Conservation (phyloP, 768 basidiomycete species). For the Boletellus ananiceps region DNA sequence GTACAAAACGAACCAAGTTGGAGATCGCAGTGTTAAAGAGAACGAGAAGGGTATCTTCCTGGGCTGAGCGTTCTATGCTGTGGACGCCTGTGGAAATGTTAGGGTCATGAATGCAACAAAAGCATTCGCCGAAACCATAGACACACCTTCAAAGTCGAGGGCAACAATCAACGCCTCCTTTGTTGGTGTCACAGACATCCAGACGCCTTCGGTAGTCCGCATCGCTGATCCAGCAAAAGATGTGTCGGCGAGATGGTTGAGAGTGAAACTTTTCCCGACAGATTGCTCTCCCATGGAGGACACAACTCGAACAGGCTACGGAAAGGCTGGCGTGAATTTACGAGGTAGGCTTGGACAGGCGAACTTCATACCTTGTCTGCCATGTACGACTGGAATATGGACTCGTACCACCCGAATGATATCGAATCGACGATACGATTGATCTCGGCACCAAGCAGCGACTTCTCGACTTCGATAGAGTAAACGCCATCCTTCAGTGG, state of each 20-base stretch:
- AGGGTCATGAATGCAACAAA: not conserved
- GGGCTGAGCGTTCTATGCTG: conserved; percentile 57
- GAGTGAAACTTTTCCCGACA: conserved; percentile 54
- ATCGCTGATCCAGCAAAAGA: conserved; percentile 64
- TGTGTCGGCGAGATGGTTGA: conserved; percentile 60
- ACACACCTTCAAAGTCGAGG: conserved; percentile 58
- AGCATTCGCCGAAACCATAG: too few species aligned
- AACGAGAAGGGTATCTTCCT: conserved; percentile 61
- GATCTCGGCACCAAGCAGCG: conserved; percentile 58
- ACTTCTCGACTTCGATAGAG: conserved; percentile 46
- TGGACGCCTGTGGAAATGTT: conserved; percentile 46
- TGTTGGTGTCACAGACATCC: conserved; percentile 64
- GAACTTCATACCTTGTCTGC: conserved; percentile 41
- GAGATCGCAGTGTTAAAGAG: conserved; percentile 64
- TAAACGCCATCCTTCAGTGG: conserved; percentile 55
- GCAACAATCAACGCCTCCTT: conserved; percentile 52
- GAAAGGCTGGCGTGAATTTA: not conserved
- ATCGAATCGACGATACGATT: conserved; percentile 50
- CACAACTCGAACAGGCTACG: conserved; percentile 56
- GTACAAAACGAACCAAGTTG: conserved; percentile 42
- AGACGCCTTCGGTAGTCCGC: conserved; percentile 61
- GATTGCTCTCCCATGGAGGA: conserved; percentile 70
- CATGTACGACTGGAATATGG: conserved; percentile 59
- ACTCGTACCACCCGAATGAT: conserved; percentile 65
- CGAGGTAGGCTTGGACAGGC: not conserved